A percentile compares a stretch with the other conserved stretches of the same genome.
These are phyloP conservation scores for Pichia inconspicua DNA, from an alignment of 1,139 yeast genomes.

Conservation along the genomic window DNA sequence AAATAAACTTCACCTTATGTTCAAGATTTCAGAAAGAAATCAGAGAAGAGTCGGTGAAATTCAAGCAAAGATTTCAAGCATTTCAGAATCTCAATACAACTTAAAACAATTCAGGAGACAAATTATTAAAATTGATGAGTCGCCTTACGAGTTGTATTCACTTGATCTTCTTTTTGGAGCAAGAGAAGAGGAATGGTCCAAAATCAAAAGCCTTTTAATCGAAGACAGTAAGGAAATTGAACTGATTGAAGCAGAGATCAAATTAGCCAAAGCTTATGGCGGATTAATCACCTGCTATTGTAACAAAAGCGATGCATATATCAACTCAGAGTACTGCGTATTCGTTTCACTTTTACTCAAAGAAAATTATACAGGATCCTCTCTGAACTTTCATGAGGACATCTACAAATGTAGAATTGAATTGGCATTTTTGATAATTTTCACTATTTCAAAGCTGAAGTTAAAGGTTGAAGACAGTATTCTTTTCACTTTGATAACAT, in stretches of 20 bases:
- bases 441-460: constrained; percentile 32
- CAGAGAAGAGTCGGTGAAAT: constrained; percentile 40
- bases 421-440: constrained; percentile 57
- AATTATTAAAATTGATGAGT: constrained; percentile 44
- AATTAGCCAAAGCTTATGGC: constrained; percentile 69
- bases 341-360: constrained; percentile 45
- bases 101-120: constrained; percentile 46
- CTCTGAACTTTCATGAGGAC: constrained; percentile 40
- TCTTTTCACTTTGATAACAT: constrained; percentile 35
- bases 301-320: constrained; percentile 27
- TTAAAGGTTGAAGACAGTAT: constrained; percentile 22
- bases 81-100: constrained; percentile 38
- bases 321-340: constrained; percentile 33
- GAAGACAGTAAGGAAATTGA: constrained; percentile 61
- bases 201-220: constrained; percentile 43
- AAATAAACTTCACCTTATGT: constrained; percentile 29
- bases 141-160: constrained; percentile 53
- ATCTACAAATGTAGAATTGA: constrained; percentile 60
- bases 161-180: constrained; percentile 52
- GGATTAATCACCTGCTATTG: constrained; percentile 65
- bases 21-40: constrained; percentile 35
- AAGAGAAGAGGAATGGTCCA: constrained; percentile 40
- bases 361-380: constrained; percentile 48
- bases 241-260: constrained; percentile 56
- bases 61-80: constrained; percentile 37